These are phyloP conservation scores for Linum lewisii DNA, from an alignment of 345 rosid genomes.

Conservation along the genomic window DNA sequence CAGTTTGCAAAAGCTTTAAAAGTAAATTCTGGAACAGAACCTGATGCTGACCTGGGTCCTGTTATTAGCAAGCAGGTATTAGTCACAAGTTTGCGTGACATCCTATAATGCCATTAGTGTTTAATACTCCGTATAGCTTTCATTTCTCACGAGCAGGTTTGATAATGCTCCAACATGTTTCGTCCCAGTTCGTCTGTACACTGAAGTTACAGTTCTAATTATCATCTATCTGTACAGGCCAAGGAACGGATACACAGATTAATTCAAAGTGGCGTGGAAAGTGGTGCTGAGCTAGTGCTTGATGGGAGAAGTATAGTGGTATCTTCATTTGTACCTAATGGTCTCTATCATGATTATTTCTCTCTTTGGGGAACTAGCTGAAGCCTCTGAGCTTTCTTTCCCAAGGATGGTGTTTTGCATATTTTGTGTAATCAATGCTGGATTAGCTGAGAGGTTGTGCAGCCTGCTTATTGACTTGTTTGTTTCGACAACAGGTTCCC, in stretches of 20 bases:
- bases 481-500: slow-evolving; percentile 53
- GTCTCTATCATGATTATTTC: not conserved
- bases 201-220: not conserved
- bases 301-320: slow-evolving; percentile 88
- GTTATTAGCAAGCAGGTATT: slow-evolving; percentile 82
- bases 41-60: slow-evolving; percentile 92
- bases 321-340: slow-evolving; percentile 9
- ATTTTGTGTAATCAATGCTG: slow-evolving; percentile 2
- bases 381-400: not conserved
- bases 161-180: not conserved
- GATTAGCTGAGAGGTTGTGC: not conserved
- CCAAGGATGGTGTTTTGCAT: not conserved
- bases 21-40: slow-evolving; percentile 78
- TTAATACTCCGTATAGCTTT: not conserved
- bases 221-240: slow-evolving; percentile 46
- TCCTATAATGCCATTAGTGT: not conserved
- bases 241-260: slow-evolving; percentile 72
- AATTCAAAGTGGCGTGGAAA: slow-evolving; percentile 73
- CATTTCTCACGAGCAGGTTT: not conserved
- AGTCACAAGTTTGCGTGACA: not conserved
- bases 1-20: slow-evolving; percentile 73
- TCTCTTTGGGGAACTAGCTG: not conserved
- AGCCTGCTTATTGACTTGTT: slow-evolving; percentile 4
- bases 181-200: not conserved
- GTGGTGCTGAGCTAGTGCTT: slow-evolving; percentile 76